phyloP scores from a whole-genome alignment of 2,329 filamentous ascomycete species.

The Cladosporium velox region DNA sequence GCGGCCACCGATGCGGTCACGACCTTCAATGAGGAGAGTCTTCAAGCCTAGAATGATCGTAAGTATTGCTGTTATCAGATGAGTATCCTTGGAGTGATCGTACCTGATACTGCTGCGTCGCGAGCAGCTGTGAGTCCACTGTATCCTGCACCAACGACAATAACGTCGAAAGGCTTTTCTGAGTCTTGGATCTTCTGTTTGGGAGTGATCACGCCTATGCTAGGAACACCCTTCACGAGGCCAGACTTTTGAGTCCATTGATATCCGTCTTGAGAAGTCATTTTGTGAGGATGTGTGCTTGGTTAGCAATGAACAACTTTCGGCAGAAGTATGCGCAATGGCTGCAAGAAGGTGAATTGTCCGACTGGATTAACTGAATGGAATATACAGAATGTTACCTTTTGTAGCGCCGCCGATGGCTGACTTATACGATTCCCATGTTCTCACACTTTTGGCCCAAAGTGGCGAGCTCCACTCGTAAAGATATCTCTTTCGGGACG shows the following conservation, averaged over 20 bases:
- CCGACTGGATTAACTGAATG: neutral
- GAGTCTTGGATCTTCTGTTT: conserved; percentile 22
- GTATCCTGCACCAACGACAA: conserved; percentile 50
- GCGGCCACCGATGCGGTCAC: conserved; percentile 53
- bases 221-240: neutral
- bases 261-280: neutral
- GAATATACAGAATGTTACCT: neutral
- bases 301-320: neutral
- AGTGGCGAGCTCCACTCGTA: neutral
- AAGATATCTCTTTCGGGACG: neutral
- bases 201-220: neutral
- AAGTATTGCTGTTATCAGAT: neutral
- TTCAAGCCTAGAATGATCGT: conserved; percentile 29
- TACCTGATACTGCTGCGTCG: conserved; percentile 42
- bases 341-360: neutral
- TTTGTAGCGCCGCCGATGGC: neutral
- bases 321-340: neutral
- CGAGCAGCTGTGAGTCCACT: conserved; percentile 48
- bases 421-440: neutral
- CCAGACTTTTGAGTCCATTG: neutral
- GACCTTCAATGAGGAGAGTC: conserved; percentile 50
- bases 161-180: neutral
- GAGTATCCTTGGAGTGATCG: conserved; percentile 33
- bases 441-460: neutral
- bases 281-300: neutral